Base-by-base conservation (phyloP, 306 rosid species). In the Betula pendula region DNA sequence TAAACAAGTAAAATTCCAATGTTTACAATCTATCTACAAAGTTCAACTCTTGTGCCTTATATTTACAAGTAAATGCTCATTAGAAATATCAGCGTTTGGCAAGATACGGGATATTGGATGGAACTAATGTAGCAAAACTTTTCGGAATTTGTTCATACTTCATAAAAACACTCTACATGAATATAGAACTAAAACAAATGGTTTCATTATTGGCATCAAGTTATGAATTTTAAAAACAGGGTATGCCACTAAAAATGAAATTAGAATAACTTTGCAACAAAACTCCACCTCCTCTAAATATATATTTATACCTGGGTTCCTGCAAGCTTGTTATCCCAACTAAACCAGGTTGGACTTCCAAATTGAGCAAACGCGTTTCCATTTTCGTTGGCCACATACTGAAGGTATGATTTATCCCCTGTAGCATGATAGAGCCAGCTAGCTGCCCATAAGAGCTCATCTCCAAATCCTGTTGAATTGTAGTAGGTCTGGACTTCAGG, bases 371-470 rank as follows among this genome's bases (percentile, higher is more conserved):
- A 92, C 24, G 78, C 80, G 38, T 87, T 80, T 79, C 98, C 99
- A 31, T 80, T 80, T 55, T 83, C 77, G 43, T 96, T 94, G 55
- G 88, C 80, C 80, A 89, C 99, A 68, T 85, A 95, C 44, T 87
- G 19, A 77, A 95, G 87, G 81, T 92, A 95, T 50, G 87, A 43
- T 40, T 81, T 82, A 77, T 92, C 97, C 44, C 80, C 82, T 40
- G 98, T 92, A 31, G 99, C 99, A 85, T 92, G 97, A 83, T 88
- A 96, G 75, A 96, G 95, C 99, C 99, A 96, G 79, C 92, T 88
- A 59, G 98, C 99, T 8, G 96, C 98, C 99, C 99, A 96, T 67
- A 96, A 81, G 69, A 96, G 99, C 84, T 96, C 99, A 72, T 96
- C 99, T 15, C 91, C 96, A 27, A 79, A 96, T 77, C 98, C 99